phyloP scores from a whole-genome alignment of 2,329 filamentous ascomycete genomes.

The Neopestalotiopsis sp. region DNA sequence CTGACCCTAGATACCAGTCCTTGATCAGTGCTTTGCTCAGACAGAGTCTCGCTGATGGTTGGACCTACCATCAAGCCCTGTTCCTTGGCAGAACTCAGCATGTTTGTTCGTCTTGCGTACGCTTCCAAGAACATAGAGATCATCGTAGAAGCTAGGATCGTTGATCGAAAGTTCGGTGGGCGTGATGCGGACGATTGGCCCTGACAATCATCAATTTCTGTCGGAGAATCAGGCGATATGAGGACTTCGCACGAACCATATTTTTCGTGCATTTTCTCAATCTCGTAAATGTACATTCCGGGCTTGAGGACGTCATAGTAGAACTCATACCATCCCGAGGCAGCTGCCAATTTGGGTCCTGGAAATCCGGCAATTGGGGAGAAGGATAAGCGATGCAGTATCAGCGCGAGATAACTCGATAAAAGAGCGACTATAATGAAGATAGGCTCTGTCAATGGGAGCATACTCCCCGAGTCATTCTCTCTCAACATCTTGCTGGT shows the following conservation, averaged over 20 bases:
- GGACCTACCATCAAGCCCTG: too few relatives aligned
- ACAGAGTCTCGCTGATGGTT: too few relatives aligned
- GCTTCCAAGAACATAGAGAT: constrained; percentile 26
- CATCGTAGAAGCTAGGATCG: constrained; percentile 35
- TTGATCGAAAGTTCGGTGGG: constrained; percentile 38
- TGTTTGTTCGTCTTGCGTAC: too few relatives aligned
- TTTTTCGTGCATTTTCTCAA: constrained; percentile 29
- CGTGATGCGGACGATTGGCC: constrained; percentile 41
- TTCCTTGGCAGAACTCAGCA: too few relatives aligned
- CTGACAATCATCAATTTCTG: not conserved
- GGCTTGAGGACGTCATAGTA: constrained; percentile 28
- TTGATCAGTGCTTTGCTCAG: too few relatives aligned
- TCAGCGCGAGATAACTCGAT: too few relatives aligned
- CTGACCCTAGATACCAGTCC: not conserved
- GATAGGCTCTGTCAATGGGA: too few relatives aligned
- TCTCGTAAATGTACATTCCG: constrained; percentile 29
- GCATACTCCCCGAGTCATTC: too few relatives aligned
- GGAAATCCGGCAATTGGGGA: constrained; percentile 18
- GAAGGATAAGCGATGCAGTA: too few relatives aligned
- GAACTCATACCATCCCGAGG: constrained; percentile 30
- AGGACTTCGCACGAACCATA: constrained; percentile 27
- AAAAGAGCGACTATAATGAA: too few relatives aligned
- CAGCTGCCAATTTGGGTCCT: constrained; percentile 32
- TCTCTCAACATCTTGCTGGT: too few relatives aligned
- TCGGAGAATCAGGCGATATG: not conserved